Conservation (phyloP, 192 early-diverging fungal species). For the Gigaspora rosea region DNA sequence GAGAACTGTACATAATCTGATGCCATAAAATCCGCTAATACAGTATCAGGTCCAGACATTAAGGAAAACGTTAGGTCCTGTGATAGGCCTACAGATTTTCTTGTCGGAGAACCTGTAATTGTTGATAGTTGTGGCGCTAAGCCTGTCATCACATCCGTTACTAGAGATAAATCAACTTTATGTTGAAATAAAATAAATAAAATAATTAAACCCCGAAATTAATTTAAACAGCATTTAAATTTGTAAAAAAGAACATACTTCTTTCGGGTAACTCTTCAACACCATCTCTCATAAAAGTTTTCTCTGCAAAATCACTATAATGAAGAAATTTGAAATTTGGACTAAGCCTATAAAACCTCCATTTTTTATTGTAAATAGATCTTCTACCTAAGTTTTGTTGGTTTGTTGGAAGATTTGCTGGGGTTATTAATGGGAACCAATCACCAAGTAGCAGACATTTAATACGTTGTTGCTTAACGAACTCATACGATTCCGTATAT, state of each 20-base stretch:
- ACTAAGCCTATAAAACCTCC: slow-evolving; percentile 64
- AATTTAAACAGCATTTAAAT: neutral
- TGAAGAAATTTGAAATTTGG: slow-evolving; percentile 60
- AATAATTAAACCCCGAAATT: neutral
- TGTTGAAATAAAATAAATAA: slow-evolving; percentile 11
- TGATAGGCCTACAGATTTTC: neutral
- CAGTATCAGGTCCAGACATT: slow-evolving; percentile 37
- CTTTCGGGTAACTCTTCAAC: slow-evolving; percentile 53
- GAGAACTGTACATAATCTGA: slow-evolving; percentile 45
- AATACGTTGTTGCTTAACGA: slow-evolving; percentile 70
- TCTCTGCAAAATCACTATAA: slow-evolving; percentile 66
- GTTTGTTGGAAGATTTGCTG: neutral
- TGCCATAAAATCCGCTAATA: slow-evolving; percentile 63
- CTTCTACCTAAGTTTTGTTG: slow-evolving; percentile 12
- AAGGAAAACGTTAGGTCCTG: slow-evolving; percentile 44
- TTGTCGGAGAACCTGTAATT: neutral
- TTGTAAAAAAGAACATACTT: slow-evolving; percentile 39
- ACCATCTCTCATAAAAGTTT: slow-evolving; percentile 36
- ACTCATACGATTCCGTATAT: slow-evolving; percentile 70
- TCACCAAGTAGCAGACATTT: slow-evolving; percentile 61
- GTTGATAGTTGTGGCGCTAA: neutral
- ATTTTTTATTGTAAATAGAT: slow-evolving; percentile 34
- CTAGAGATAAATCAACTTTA: slow-evolving; percentile 39
- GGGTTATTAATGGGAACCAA: slow-evolving; percentile 60
- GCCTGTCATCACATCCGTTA: slow-evolving; percentile 38